Evolutionary conservation across 148 eudicot genomes (phyloP).

Genomic region (Nepenthes mirabilis): DNA sequence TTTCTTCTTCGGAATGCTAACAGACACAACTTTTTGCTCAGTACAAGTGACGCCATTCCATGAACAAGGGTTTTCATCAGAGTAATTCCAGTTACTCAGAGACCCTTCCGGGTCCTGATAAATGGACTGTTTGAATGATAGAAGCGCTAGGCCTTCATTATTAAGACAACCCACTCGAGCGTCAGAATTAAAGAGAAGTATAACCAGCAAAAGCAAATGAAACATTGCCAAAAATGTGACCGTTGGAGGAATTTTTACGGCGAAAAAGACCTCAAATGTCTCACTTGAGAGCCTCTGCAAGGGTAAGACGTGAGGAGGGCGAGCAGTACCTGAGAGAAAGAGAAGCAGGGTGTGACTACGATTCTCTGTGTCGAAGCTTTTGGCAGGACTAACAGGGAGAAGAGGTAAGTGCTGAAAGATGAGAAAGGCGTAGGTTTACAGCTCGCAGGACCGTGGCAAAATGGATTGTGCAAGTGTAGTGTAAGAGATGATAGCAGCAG

Average conservation of each 20-base stretch:
- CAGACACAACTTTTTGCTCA: conserved; percentile 61
- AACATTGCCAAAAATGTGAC: conserved; percentile 17
- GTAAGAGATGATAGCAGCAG: too few species aligned
- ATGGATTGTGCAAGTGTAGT: too few species aligned
- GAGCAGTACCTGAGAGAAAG: too few species aligned
- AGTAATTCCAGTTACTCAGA: conserved; percentile 61
- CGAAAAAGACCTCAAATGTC: too few species aligned
- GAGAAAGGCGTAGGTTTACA: too few species aligned
- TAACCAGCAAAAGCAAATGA: conserved; percentile 23
- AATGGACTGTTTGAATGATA: conserved; percentile 59
- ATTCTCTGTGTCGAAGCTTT: too few species aligned
- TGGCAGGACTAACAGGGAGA: neutral
- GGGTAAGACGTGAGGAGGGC: too few species aligned
- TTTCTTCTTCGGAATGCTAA: conserved; percentile 81
- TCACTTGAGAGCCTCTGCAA: too few species aligned
- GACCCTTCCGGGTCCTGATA: conserved; percentile 70
- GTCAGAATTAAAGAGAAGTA: conserved; percentile 21
- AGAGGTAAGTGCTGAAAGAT: neutral
- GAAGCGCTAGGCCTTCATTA: conserved; percentile 70
- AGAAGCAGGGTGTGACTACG: too few species aligned
- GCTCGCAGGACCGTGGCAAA: too few species aligned
- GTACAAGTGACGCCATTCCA: conserved; percentile 96
- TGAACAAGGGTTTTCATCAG: conserved; percentile 79
- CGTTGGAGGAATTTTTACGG: too few species aligned
- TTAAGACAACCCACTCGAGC: conserved; percentile 36